Conservation (phyloP, 352 stramenopile species). For the Phytophthora uliginosa region DNA sequence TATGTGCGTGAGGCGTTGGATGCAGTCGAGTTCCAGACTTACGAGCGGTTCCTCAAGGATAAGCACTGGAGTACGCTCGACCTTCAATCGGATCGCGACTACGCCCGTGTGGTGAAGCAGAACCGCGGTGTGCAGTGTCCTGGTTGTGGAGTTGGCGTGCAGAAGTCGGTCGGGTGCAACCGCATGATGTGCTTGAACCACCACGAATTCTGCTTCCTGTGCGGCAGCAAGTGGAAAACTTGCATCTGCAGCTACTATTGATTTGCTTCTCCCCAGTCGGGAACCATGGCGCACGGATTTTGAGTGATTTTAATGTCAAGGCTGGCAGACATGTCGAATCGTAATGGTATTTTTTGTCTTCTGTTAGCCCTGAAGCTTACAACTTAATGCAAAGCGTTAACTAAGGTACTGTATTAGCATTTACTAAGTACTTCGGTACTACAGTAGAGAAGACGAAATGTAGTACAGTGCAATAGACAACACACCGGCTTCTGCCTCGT, state of each 20-base stretch:
- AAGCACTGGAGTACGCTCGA: constrained; percentile 54
- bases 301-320: background rate
- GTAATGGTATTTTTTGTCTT: background rate
- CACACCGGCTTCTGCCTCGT: too few species aligned
- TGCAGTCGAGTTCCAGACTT: constrained; percentile 36
- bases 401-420: too few species aligned
- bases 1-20: constrained; percentile 63
- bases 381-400: too few species aligned
- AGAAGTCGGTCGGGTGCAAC: constrained; percentile 64
- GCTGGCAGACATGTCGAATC: background rate
- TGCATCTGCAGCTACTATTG: constrained; percentile 42
- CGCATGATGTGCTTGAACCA: constrained; percentile 63
- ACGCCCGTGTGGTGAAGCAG: constrained; percentile 47
- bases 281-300: too few species aligned
- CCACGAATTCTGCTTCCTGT: constrained; percentile 76
- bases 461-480: too few species aligned
- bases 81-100: constrained; percentile 72
- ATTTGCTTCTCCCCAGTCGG: background rate
- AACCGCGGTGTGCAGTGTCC: constrained; percentile 68
- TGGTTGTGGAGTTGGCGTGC: constrained; percentile 73
- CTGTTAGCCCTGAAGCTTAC: background rate
- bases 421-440: too few species aligned
- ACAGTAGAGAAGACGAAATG: too few species aligned
- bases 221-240: constrained; percentile 47
- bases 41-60: constrained; percentile 69